Evolutionary conservation across 1,139 yeast genomes (phyloP), one percentile per base, ranked within the genome.

Genomic region (Pichia sp.): DNA sequence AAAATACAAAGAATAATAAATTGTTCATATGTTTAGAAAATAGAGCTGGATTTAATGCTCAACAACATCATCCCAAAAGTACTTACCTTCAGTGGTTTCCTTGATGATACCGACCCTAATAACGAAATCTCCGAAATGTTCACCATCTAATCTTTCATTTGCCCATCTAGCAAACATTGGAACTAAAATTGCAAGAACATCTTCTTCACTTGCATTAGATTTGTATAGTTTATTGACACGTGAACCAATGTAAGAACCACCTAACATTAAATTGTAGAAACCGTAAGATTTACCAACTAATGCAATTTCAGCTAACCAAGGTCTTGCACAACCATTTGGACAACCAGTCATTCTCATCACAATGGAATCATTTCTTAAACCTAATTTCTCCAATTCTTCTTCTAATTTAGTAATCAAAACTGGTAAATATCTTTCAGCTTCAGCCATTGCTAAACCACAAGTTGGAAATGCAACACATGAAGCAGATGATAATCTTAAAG

Each of bases 311-410:
- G 96, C 97, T 41, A 91, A 68, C 96, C 96, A 91, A 19, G 97
- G 97, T 63, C 98, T 79, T 22, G 98, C 91, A 71, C 98, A 91
- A 52, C 97, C 98, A 62, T 91, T 91, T 44, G 97, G 96, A 73
- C 98, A 91, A 48, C 98, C 98, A 34, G 97, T 88, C 96, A 91
- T 89, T 68, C 98, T 79, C 95, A 91, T 84, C 25, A 88, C 95
- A 52, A 91, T 75, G 7, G 95, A 80, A 62, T 91, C 97, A 59
- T 88, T 96, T 61, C 96, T 83, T 54, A 91, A 74, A 6, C 98
- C 98, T 51, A 79, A 79, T 56, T 88, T 95, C 63, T 89, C 97
- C 48, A 91, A 71, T 7, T 88, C 79, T 12, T 69, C 76, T 64
- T 91, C 98, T 47, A 91, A 68, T 64, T 86, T 85, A 50, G 80